Conservation (phyloP, 2,329 filamentous ascomycete species). For the Nemania abortiva region DNA sequence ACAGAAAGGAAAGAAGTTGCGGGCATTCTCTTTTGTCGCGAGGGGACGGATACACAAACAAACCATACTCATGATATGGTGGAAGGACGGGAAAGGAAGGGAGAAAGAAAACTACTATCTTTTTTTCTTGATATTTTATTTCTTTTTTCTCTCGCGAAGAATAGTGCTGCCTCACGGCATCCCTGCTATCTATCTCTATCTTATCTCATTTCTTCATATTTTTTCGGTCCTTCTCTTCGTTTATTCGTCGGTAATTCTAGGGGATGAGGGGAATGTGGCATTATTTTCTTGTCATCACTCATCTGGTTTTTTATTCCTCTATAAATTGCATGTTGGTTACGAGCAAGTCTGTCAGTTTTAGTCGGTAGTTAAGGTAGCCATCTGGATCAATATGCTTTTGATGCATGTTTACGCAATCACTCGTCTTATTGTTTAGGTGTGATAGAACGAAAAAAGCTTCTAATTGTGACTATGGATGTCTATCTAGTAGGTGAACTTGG, state of each 20-base stretch:
- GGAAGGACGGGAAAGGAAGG: slow-evolving; percentile 9
- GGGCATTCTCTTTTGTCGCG: neutral
- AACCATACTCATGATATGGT: neutral
- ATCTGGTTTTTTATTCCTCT: neutral
- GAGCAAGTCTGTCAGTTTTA: slow-evolving; percentile 13
- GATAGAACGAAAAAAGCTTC: neutral
- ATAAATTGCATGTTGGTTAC: slow-evolving; percentile 36
- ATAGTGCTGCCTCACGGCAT: slow-evolving; percentile 53
- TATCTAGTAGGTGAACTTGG: too few relatives aligned
- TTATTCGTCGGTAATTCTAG: slow-evolving; percentile 29
- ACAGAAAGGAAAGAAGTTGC: neutral
- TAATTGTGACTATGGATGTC: neutral
- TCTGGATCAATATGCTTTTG: slow-evolving; percentile 14
- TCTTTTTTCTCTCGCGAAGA: slow-evolving; percentile 39
- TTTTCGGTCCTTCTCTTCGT: slow-evolving; percentile 27
- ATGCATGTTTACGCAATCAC: slow-evolving; percentile 8
- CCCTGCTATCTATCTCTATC: slow-evolving; percentile 44
- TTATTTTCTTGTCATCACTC: slow-evolving; percentile 22
- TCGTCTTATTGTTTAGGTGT: neutral
- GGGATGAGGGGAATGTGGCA: slow-evolving; percentile 23
- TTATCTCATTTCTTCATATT: slow-evolving; percentile 31
- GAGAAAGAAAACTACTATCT: slow-evolving; percentile 24
- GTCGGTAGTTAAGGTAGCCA: slow-evolving; percentile 5
- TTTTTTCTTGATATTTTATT: slow-evolving; percentile 31
- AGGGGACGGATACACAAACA: neutral